phyloP scores from a whole-genome alignment of 805 yeast species.

The Saturnispora mendoncae region DNA sequence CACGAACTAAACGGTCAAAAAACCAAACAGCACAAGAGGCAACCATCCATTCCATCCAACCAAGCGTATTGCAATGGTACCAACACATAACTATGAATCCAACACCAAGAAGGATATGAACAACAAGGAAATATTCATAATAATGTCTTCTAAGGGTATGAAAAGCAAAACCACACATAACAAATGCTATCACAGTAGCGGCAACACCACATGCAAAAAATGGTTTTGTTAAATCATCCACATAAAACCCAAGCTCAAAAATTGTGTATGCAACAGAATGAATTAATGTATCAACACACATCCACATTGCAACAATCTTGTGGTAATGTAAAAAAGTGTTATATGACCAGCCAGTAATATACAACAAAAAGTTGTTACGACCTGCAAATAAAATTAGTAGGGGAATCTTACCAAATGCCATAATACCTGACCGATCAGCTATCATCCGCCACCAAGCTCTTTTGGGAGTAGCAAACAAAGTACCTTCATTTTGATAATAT shows the following conservation, averaged over 20 bases:
- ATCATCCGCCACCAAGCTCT: constrained; percentile 27
- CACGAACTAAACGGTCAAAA: constrained; percentile 42
- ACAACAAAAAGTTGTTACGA: constrained; percentile 36
- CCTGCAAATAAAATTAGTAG: constrained; percentile 39
- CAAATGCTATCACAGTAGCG: constrained; percentile 35
- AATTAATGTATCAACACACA: constrained; percentile 31
- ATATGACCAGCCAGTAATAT: constrained; percentile 36
- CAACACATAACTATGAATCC: constrained; percentile 46
- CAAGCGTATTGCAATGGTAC: constrained; percentile 41
- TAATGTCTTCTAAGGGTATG: constrained; percentile 40
- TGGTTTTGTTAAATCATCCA: constrained; percentile 6
- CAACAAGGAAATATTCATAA: constrained; percentile 54
- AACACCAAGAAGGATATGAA: constrained; percentile 50
- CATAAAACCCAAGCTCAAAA: constrained; percentile 10
- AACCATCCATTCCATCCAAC: constrained; percentile 30
- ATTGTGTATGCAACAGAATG: constrained; percentile 33
- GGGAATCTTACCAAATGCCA: constrained; percentile 34
- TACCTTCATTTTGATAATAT: constrained; percentile 11
- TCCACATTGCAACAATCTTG: constrained; percentile 53
- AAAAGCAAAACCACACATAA: constrained; percentile 41
- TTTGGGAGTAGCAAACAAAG: constrained; percentile 25
- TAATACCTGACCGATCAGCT: constrained; percentile 33
- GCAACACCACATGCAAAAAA: constrained; percentile 29
- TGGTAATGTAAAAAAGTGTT: constrained; percentile 47
- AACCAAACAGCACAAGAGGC: constrained; percentile 40